Evolutionary conservation across 257 asterid genomes (phyloP).

Genomic region (Ehretia macrophylla): DNA sequence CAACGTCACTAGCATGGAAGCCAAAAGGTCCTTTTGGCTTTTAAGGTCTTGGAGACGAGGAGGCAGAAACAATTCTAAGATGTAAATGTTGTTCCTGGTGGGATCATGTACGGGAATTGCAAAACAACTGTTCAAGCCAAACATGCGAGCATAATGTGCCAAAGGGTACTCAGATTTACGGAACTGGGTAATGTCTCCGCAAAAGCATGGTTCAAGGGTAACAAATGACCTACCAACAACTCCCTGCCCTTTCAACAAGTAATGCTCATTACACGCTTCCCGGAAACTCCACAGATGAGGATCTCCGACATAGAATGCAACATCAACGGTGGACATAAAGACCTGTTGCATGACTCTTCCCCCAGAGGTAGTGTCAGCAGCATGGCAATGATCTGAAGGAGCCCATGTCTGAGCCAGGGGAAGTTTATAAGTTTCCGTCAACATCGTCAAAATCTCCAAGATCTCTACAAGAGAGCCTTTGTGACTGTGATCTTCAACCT

Average conservation of each 20-base stretch:
- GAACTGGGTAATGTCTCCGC: conserved; percentile 15
- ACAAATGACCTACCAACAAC: conserved; percentile 22
- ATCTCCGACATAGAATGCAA: conserved; percentile 18
- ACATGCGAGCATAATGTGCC: conserved; percentile 24
- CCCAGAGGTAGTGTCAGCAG: no score
- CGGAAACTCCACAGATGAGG: conserved; percentile 21
- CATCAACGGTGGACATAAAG: conserved; percentile 7
- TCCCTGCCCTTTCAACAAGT: conserved; percentile 21
- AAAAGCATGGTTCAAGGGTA: conserved; percentile 14
- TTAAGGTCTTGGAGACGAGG: neutral
- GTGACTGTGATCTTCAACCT: conserved; percentile 1
- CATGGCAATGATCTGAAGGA: neutral
- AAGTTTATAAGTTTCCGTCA: conserved; percentile 16
- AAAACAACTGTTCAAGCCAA: conserved; percentile 16
- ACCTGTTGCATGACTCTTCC: neutral
- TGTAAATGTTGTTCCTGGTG: conserved; percentile 7
- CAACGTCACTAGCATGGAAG: neutral
- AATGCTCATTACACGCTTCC: conserved; percentile 22
- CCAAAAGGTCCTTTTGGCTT: conserved; percentile 6
- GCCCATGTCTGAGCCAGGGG: conserved; percentile 32
- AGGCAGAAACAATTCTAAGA: conserved; percentile 27
- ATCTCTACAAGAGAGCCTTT: conserved; percentile 1
- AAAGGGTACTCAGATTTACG: conserved; percentile 26
- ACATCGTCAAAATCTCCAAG: conserved; percentile 16
- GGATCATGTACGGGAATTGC: conserved; percentile 14